phyloP scores from a whole-genome alignment of 1,284 basidiomycete species.

The Bjerkandera adusta region DNA sequence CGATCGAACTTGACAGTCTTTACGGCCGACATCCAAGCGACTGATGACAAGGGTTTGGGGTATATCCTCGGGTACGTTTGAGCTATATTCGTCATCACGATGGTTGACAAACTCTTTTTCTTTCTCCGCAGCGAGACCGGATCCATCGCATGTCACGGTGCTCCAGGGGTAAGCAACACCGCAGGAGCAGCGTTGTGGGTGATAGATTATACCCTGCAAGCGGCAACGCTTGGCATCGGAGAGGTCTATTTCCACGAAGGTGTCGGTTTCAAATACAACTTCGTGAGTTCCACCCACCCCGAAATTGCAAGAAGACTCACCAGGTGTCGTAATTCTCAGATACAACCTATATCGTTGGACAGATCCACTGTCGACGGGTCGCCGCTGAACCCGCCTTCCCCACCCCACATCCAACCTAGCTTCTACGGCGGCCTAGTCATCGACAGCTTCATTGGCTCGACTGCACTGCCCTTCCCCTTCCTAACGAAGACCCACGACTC shows the following conservation, averaged over 20 bases:
- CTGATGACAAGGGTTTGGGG: conserved; percentile 43
- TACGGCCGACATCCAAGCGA: conserved; percentile 46
- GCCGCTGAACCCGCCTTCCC: conserved; percentile 39
- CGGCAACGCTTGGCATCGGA: conserved; percentile 35
- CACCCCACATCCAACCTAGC: conserved; percentile 45
- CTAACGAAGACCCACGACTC: conserved; percentile 54
- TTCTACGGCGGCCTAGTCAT: conserved; percentile 42
- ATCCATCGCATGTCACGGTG: conserved; percentile 46
- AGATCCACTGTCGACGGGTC: conserved; percentile 51
- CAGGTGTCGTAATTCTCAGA: conserved; percentile 28
- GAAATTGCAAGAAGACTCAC: not conserved
- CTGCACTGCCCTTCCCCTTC: conserved; percentile 42
- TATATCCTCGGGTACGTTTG: conserved; percentile 56
- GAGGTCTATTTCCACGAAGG: conserved; percentile 41
- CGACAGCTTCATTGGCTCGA: conserved; percentile 45
- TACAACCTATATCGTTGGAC: conserved; percentile 53
- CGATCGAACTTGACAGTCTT: conserved; percentile 55
- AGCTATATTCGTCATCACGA: conserved; percentile 13
- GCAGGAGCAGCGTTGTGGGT: conserved; percentile 71
- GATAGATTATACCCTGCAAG: conserved; percentile 60
- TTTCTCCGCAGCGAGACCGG: conserved; percentile 27
- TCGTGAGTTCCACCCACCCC: conserved; percentile 26
- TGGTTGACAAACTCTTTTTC: not conserved
- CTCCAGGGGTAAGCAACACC: conserved; percentile 65
- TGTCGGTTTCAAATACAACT: conserved; percentile 44